A percentile compares a stretch with the other conserved stretches of the same genome.
These are phyloP conservation scores for Pseudocercospora pini-densiflorae DNA, from an alignment of 2,329 filamentous ascomycete species.

Conservation along the genomic window DNA sequence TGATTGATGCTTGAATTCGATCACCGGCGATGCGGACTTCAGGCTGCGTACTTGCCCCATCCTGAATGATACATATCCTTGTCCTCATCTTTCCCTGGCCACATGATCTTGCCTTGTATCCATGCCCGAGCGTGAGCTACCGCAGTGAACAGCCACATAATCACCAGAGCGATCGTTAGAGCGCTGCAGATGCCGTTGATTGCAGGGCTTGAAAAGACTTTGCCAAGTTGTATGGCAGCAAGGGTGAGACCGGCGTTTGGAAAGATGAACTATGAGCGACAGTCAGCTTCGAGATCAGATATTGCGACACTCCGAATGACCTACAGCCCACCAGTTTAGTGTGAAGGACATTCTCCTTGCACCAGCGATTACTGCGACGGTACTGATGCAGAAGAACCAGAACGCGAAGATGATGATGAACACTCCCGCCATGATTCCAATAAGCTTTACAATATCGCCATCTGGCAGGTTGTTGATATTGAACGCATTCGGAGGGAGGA, in stretches of 20 bases:
- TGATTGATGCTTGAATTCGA: neutral
- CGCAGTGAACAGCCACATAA: conserved; percentile 60
- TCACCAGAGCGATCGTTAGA: conserved; percentile 60
- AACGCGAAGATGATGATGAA: conserved; percentile 56
- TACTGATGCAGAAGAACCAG: conserved; percentile 56
- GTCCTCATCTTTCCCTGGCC: conserved; percentile 65
- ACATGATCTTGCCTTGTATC: conserved; percentile 57
- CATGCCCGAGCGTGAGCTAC: conserved; percentile 57
- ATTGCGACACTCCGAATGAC: neutral
- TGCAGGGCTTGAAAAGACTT: conserved; percentile 56
- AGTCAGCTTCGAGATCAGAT: neutral
- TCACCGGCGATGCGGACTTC: neutral
- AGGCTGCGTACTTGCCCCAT: conserved; percentile 26
- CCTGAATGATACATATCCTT: conserved; percentile 41
- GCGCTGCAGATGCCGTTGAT: conserved; percentile 60
- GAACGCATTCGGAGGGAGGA: conserved; percentile 42
- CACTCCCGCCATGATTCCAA: conserved; percentile 49
- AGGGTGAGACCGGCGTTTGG: conserved; percentile 68
- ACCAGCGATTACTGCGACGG: conserved; percentile 44
- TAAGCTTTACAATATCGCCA: conserved; percentile 45
- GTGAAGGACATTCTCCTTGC: conserved; percentile 52
- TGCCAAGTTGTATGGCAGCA: conserved; percentile 62
- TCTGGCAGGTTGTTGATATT: conserved; percentile 38
- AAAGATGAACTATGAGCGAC: conserved; percentile 58
- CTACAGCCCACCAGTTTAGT: conserved; percentile 61